A percentile compares a stretch with the other conserved stretches of the same genome.
phyloP scores from a whole-genome alignment of 768 basidiomycete genomes.

The Candolleomyces aberdarensis region DNA sequence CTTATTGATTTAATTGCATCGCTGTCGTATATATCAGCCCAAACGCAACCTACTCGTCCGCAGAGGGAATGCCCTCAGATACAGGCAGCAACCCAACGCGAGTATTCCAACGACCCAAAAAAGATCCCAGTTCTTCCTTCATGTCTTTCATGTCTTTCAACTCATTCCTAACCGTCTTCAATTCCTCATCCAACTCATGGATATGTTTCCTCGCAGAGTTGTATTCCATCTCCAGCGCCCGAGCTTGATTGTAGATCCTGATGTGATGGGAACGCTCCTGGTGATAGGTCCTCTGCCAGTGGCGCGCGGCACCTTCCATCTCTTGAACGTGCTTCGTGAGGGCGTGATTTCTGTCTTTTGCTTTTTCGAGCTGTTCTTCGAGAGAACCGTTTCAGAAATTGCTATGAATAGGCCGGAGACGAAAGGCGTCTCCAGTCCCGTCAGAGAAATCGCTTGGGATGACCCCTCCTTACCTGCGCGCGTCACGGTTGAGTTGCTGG shows the following conservation, averaged over 20 bases:
- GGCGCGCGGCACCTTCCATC: constrained; percentile 3
- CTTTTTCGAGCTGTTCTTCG: neutral
- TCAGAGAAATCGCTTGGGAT: neutral
- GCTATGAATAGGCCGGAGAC: neutral
- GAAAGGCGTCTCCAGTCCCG: no score
- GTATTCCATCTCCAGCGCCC: constrained; percentile 3
- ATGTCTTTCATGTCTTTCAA: no score
- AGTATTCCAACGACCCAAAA: no score
- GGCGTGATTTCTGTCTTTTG: constrained; percentile 1
- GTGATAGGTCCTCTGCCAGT: neutral
- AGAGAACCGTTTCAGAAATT: neutral
- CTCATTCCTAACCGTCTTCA: no score
- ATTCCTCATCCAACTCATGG: neutral
- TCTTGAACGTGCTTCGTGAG: neutral
- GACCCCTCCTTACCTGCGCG: neutral
- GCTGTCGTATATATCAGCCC: no score
- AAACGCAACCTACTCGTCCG: no score
- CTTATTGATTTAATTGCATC: no score
- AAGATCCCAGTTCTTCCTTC: no score
- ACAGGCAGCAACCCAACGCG: no score
- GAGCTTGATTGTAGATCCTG: neutral
- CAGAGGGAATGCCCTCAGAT: no score
- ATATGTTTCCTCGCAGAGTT: constrained; percentile 7
- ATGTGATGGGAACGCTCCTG: neutral
- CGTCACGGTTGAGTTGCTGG: neutral